These are phyloP conservation scores for Exophiala spinifera DNA, from an alignment of 2,329 filamentous ascomycete species.

Conservation along the genomic window DNA sequence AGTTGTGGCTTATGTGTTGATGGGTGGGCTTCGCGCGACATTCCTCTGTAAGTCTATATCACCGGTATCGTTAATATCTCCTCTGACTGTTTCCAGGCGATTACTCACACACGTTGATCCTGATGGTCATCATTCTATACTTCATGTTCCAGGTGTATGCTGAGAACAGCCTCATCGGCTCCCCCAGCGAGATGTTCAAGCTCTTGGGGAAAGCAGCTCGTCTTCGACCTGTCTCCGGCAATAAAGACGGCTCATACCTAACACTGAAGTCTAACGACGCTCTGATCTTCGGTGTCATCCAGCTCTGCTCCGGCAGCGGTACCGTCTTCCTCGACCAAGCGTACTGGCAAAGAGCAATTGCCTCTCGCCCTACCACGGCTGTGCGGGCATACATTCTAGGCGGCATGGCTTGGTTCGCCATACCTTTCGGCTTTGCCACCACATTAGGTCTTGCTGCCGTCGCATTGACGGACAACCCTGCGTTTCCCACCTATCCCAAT, in stretches of 20 bases:
- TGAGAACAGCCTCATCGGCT: constrained; percentile 67
- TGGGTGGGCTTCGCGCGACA: constrained; percentile 40
- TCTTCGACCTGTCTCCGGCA: constrained; percentile 49
- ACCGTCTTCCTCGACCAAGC: constrained; percentile 42
- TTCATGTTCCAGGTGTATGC: constrained; percentile 58
- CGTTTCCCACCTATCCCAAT: constrained; percentile 41
- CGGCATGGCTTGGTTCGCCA: constrained; percentile 49
- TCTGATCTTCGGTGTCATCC: constrained; percentile 45
- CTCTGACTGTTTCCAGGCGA: constrained; percentile 48
- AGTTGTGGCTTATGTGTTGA: constrained; percentile 73
- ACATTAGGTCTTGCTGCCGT: constrained; percentile 46
- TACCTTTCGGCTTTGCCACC: constrained; percentile 48
- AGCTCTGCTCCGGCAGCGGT: constrained; percentile 38
- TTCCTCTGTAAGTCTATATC: background rate
- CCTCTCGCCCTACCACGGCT: constrained; percentile 37
- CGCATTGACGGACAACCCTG: constrained; percentile 43
- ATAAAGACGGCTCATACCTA: constrained; percentile 53
- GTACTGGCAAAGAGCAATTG: constrained; percentile 49
- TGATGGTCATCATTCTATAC: constrained; percentile 75
- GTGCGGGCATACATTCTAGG: constrained; percentile 41
- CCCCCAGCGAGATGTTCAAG: constrained; percentile 55
- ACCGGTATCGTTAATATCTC: constrained; percentile 19
- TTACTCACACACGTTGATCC: constrained; percentile 72
- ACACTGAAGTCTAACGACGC: constrained; percentile 52
- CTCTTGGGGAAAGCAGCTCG: constrained; percentile 47